phyloP scores from a whole-genome alignment of 495 filamentous ascomycete genomes.

The Baudoinia panamericana region DNA sequence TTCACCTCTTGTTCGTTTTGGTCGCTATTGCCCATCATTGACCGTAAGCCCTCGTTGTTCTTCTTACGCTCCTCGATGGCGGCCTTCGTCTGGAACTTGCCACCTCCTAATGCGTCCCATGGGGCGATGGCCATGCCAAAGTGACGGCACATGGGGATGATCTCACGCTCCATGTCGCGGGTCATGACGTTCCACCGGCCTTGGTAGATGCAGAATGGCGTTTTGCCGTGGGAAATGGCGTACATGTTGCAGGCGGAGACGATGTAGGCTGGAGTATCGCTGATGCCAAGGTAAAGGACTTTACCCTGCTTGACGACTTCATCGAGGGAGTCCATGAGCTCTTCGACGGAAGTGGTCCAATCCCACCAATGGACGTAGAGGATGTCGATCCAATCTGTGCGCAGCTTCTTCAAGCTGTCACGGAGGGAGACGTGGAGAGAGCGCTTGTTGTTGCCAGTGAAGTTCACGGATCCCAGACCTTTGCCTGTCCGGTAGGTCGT shows the following conservation, averaged over 20 bases:
- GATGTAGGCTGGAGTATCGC: constrained; percentile 32
- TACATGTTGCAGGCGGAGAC: constrained; percentile 28
- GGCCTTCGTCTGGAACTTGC: constrained; percentile 26
- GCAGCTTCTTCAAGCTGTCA: constrained; percentile 44
- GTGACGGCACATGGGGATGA: constrained; percentile 39
- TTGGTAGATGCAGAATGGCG: constrained; percentile 52
- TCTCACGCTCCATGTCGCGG: constrained; percentile 36
- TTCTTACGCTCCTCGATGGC: constrained; percentile 20
- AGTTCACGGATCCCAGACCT: too few species aligned
- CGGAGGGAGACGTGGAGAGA: constrained; percentile 43
- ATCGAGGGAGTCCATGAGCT: constrained; percentile 31
- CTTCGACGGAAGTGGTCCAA: constrained; percentile 27
- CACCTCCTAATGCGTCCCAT: constrained; percentile 29
- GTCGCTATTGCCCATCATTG: constrained; percentile 5
- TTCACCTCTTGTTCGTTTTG: constrained; percentile 34
- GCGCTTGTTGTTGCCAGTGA: constrained; percentile 42
- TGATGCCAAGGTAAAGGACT: constrained; percentile 33
- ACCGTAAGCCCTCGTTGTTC: constrained; percentile 21
- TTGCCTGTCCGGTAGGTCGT: constrained; percentile 7
- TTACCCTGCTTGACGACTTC: constrained; percentile 26
- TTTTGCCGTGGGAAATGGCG: constrained; percentile 34
- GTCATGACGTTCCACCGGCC: constrained; percentile 45
- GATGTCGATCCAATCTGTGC: constrained; percentile 53
- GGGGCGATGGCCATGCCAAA: constrained; percentile 30
- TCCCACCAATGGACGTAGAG: constrained; percentile 34